Evolutionary conservation across 176 grass and related monocot species (phyloP), one percentile per base, ranked within the genome.

Genomic region (Tillandsia leiboldiana): DNA sequence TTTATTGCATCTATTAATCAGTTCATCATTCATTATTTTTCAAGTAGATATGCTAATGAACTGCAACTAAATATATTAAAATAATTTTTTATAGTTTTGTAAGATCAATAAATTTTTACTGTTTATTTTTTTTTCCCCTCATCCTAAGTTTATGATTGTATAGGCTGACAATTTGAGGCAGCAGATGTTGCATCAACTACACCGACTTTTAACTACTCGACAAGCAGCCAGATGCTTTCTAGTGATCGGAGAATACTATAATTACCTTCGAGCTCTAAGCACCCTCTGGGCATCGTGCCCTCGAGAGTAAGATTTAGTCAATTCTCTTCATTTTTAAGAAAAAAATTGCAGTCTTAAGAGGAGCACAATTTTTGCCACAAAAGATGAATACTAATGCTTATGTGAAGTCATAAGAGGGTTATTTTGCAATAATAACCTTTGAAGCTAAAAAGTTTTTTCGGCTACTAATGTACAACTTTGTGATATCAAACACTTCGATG

Each of bases 101-200:
- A 72, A 64, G 70, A 65, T 48, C 54, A 74, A 49, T 73, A 53
- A 61, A 74, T 73, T 80, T 77, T 33, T 70, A 58, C 62, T 20
- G 65, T 74, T 52, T 66, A 50, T 63, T 77, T 76, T 83, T 52
- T 18, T 48, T 70, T 12, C 49, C 48, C 59, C 59, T 9, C 17
- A 61, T 9, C 47, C 75, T 65, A 29, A n/a, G 65, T 59, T 71
- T 82, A 12, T 59, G 72, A n/a, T 15, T 57, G 61, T 70, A 72
- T 76, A 99, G 95, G 95, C 95, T 83, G 90, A 99, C 68, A 83
- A 90, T 70, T 80, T 99, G 48, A 93, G 95, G 80, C 95, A 90
- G 63, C 77, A 88, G 75, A 99, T 80, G 7, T 78, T 99, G 67
- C 95, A 99, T 67, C 90, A 93, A 64, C 72, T 94, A 67, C 90